A percentile compares a stretch with the other conserved stretches of the same genome.
phyloP scores from a whole-genome alignment of 148 eudicot genomes.

The Hydrangea macrophylla region DNA sequence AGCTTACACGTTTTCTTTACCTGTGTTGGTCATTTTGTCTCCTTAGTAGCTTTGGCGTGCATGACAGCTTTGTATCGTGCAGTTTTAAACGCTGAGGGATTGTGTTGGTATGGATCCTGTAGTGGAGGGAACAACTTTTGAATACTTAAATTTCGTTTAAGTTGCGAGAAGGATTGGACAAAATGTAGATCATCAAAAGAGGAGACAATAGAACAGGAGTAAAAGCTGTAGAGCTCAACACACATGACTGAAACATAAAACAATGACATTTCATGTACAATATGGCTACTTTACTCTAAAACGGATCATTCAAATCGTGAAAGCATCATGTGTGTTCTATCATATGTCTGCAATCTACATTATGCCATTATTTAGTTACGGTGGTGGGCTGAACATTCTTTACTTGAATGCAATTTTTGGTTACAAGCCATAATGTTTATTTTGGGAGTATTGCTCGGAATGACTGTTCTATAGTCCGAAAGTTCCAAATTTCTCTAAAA shows the following conservation, averaged over 20 bases:
- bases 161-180: not conserved
- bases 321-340: not conserved
- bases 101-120: too few species aligned
- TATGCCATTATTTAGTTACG: not conserved
- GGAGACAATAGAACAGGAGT: not conserved
- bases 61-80: too few species aligned
- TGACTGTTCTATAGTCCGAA: not conserved
- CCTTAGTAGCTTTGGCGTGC: too few species aligned
- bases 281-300: not conserved
- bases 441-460: conserved; percentile 4
- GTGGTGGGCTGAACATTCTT: not conserved
- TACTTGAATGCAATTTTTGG: not conserved
- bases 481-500: not conserved
- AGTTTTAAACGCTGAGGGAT: too few species aligned
- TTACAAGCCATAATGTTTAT: not conserved
- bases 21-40: too few species aligned
- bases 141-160: too few species aligned
- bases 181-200: not conserved
- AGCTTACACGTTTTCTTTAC: too few species aligned
- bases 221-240: not conserved
- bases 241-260: not conserved
- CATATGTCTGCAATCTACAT: not conserved
- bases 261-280: not conserved
- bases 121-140: not conserved
- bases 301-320: not conserved